Conservation (phyloP, 2,329 filamentous ascomycete genomes). For the Celoporthe dispersa region DNA sequence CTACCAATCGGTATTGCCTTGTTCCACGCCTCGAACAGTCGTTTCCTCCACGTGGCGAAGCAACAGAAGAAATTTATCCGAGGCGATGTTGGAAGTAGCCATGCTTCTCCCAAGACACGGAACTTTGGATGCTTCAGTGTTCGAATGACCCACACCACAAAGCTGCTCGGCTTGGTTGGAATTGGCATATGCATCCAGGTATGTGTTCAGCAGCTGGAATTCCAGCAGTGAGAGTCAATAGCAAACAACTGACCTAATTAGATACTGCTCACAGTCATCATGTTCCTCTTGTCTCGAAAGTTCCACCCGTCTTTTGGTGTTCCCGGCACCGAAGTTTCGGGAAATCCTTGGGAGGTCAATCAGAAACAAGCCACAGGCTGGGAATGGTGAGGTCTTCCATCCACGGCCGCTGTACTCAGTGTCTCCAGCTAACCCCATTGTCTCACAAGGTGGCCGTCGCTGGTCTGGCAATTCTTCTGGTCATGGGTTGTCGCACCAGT, state of each 20-base stretch:
- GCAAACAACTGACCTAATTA: slow-evolving; percentile 38
- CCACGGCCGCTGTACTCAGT: slow-evolving; percentile 1
- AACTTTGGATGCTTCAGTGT: slow-evolving; percentile 42
- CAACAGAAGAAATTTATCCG: slow-evolving; percentile 48
- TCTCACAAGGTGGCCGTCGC: slow-evolving; percentile 57
- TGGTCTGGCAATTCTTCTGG: slow-evolving; percentile 69
- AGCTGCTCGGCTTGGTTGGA: slow-evolving; percentile 54
- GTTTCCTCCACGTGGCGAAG: slow-evolving; percentile 62
- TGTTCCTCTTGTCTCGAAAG: slow-evolving; percentile 67
- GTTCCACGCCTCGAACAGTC: slow-evolving; percentile 67
- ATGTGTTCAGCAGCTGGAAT: slow-evolving; percentile 31
- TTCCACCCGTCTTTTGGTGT: slow-evolving; percentile 67
- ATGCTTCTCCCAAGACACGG: not conserved
- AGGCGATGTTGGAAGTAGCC: slow-evolving; percentile 23
- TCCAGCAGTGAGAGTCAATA: not conserved
- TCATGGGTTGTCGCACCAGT: slow-evolving; percentile 64
- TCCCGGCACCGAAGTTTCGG: slow-evolving; percentile 63
- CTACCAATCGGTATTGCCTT: slow-evolving; percentile 68
- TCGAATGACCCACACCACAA: slow-evolving; percentile 49
- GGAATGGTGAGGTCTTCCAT: slow-evolving; percentile 59
- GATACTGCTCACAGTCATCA: slow-evolving; percentile 61
- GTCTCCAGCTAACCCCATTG: slow-evolving; percentile 30
- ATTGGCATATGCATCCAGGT: slow-evolving; percentile 63
- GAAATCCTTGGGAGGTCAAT: slow-evolving; percentile 56
- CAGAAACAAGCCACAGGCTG: slow-evolving; percentile 56